phyloP scores from a whole-genome alignment of 176 grass and related monocot species.

The Carex parvula region DNA sequence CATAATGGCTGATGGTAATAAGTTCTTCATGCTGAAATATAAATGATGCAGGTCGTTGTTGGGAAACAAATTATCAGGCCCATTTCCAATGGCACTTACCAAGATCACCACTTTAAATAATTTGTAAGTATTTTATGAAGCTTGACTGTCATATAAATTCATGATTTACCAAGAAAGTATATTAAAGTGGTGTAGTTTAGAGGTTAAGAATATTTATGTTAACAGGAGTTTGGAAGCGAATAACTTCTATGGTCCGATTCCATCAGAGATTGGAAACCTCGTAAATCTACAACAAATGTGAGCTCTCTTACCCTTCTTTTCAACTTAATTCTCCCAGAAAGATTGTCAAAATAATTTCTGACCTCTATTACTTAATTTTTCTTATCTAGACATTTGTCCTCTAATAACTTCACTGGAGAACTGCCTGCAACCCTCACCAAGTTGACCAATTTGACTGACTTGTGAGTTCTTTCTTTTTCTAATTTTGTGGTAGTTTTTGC shows the following conservation, averaged over 20 bases:
- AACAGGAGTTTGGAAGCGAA: conserved; percentile 85
- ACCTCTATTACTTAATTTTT: conserved; percentile 11
- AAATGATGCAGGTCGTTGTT: conserved; percentile 61
- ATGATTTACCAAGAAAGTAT: not conserved
- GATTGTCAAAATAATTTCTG: not conserved
- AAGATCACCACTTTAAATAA: conserved; percentile 72
- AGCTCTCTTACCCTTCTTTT: conserved; percentile 24
- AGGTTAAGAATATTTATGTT: conserved; percentile 7
- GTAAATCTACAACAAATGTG: conserved; percentile 62
- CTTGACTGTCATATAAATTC: not conserved
- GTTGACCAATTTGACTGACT: conserved; percentile 64
- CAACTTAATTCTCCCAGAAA: not conserved
- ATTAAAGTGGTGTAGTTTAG: not conserved
- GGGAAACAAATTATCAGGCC: conserved; percentile 76
- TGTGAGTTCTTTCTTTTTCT: conserved; percentile 45
- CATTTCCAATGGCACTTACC: conserved; percentile 61
- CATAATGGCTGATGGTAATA: not conserved
- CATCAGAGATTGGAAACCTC: conserved; percentile 50
- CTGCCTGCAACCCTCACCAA: conserved; percentile 56
- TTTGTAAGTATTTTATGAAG: conserved; percentile 41
- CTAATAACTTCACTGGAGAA: conserved; percentile 77
- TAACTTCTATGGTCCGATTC: conserved; percentile 47
- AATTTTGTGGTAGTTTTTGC: not conserved
- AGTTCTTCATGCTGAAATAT: not conserved
- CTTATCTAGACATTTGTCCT: conserved; percentile 62